phyloP scores from a whole-genome alignment of 2,329 filamentous ascomycete genomes.

The Emericellopsis atlantica region DNA sequence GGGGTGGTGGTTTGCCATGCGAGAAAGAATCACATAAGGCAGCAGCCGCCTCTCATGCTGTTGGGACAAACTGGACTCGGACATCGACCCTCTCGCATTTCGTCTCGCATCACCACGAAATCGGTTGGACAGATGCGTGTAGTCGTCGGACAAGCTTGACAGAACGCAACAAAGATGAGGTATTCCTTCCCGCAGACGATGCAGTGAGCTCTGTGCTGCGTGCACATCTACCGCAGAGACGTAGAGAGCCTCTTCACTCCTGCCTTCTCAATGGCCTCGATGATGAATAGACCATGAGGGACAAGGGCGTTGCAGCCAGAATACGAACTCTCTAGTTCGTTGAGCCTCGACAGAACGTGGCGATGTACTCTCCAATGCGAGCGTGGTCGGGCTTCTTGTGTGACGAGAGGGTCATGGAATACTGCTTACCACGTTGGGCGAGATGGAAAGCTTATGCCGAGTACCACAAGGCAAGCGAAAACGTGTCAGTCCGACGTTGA shows the following conservation, averaged over 20 bases:
- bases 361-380: background rate
- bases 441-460: background rate
- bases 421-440: background rate
- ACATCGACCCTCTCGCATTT: conserved; percentile 40
- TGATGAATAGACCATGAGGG: too few species aligned
- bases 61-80: conserved; percentile 49
- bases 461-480: too few species aligned
- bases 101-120: conserved; percentile 20
- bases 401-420: too few species aligned
- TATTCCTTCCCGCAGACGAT: conserved; percentile 48
- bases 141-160: conserved; percentile 35
- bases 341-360: background rate
- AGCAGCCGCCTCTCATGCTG: conserved; percentile 41
- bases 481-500: too few species aligned
- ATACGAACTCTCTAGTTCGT: too few species aligned
- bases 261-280: too few species aligned
- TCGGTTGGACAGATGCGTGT: conserved; percentile 32
- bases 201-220: conserved; percentile 42
- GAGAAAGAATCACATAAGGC: conserved; percentile 30
- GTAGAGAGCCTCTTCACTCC: too few species aligned
- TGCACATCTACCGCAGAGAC: conserved; percentile 39
- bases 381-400: too few species aligned
- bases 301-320: too few species aligned
- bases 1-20: background rate
- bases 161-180: conserved; percentile 46